These are phyloP conservation scores for Microsporum ferrugineum DNA, from an alignment of 2,329 filamentous ascomycete species.

Conservation along the genomic window DNA sequence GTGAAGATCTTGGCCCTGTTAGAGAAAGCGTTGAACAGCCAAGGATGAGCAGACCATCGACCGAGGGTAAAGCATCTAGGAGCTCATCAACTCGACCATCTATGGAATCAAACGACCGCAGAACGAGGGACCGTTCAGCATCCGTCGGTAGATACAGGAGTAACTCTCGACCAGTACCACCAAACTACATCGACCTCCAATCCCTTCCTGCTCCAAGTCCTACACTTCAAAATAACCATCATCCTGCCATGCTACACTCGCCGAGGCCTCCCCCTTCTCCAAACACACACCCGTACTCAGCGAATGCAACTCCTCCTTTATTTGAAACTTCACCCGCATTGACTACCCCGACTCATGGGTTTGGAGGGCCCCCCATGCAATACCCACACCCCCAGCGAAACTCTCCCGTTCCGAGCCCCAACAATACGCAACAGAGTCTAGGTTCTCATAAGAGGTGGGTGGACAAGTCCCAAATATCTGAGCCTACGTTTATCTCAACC, in stretches of 20 bases:
- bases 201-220: constrained; percentile 20
- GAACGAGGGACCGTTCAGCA: constrained; percentile 25
- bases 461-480: constrained; percentile 51
- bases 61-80: constrained; percentile 20
- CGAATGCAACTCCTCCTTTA: constrained; percentile 44
- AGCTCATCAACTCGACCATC: constrained; percentile 29
- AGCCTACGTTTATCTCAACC: constrained; percentile 42
- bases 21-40: constrained; percentile 32
- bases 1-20: constrained; percentile 45
- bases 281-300: constrained; percentile 37
- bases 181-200: constrained; percentile 25
- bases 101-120: neutral
- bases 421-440: constrained; percentile 17
- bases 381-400: constrained; percentile 17
- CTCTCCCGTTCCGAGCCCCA: constrained; percentile 1
- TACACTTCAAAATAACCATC: constrained; percentile 16
- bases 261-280: constrained; percentile 33
- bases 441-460: constrained; percentile 44
- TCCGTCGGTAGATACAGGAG: constrained; percentile 31
- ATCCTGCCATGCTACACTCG: constrained; percentile 28
- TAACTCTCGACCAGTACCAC: constrained; percentile 25
- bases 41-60: constrained; percentile 19
- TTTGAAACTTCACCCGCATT: constrained; percentile 35
- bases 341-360: constrained; percentile 25
- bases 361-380: constrained; percentile 5